Evolutionary conservation across 2,329 filamentous ascomycete genomes (phyloP), one percentile per base, ranked within the genome.

Genomic region (Amauroascus verrucosus): DNA sequence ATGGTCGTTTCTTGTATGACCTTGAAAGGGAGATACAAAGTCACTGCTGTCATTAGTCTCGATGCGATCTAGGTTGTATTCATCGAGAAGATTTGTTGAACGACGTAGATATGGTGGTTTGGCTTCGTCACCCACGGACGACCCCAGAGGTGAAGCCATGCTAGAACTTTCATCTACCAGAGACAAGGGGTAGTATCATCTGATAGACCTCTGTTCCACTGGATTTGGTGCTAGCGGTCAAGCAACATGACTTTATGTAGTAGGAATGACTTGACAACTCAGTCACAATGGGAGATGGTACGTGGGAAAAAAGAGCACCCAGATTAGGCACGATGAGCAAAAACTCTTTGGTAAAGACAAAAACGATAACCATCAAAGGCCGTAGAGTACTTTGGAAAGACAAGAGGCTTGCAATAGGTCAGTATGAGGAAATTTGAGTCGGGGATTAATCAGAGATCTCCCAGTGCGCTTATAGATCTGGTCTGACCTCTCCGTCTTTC

Each of bases 1-100:
- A 45, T 62, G 58, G 56, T 68, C 65, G 48, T 55, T 53, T 45
- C 51, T 51, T 8, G 55, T 57, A 50, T 57, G 55, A 6, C 55
- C 55, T n/a, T 44, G 30, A 45, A 56, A 55, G 9, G 38, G 47
- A n/a, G 45, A 20, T 8, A 46, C 41, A 35, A 28, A 48, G 33
- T 49, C 46, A 47, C 54, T 9, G n/a, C 44, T 45, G 16, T 41
- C 33, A 30, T 7, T 20, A 37, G 41, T 54, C 24, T 54, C 48
- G 11, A 53, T 32, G n/a, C 32, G 41, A 38, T 54, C 48, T 28
- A 56, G 16, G 8, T 38, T 38, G 16, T 54, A 54, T 37, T 48
- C 41, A 18, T 41, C 43, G 1, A 40, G 26, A 30, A 40, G 6
- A n/a, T 48, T 48, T 14, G 33, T 16, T 24, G 54, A 43, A 41